phyloP scores from a whole-genome alignment of 805 yeast genomes.

The Barnettozyma californica region DNA sequence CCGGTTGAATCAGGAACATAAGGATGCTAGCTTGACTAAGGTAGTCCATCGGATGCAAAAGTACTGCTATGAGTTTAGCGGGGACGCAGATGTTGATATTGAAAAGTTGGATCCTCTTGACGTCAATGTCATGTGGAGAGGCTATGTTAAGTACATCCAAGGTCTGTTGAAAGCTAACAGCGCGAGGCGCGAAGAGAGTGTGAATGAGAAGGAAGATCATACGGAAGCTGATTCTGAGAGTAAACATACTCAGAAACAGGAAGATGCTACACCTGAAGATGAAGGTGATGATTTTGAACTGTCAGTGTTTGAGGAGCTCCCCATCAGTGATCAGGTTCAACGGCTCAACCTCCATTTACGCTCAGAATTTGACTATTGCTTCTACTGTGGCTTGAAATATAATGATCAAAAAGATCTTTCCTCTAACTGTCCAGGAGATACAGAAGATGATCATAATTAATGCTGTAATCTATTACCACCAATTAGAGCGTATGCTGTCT shows the following conservation, averaged over 20 bases:
- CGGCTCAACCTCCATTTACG: constrained; percentile 36
- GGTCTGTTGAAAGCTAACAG: constrained; percentile 9
- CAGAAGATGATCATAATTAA: constrained; percentile 38
- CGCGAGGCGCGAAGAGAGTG: constrained; percentile 5
- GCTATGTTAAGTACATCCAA: constrained; percentile 23
- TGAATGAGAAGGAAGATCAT: constrained; percentile 7
- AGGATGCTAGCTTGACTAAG: constrained; percentile 10
- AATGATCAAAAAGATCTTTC: constrained; percentile 33
- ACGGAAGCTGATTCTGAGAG: constrained; percentile 8
- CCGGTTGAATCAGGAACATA: constrained; percentile 16
- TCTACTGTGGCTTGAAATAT: constrained; percentile 43
- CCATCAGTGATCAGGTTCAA: constrained; percentile 26
- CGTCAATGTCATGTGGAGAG: constrained; percentile 40
- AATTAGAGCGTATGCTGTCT: no score
- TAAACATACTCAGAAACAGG: not conserved
- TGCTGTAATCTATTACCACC: not conserved
- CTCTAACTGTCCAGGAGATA: constrained; percentile 44
- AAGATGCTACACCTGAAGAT: not conserved
- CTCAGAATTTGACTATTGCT: constrained; percentile 38
- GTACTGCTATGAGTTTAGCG: constrained; percentile 37
- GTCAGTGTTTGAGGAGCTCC: constrained; percentile 24
- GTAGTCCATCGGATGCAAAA: constrained; percentile 32
- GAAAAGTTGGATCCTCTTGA: constrained; percentile 26
- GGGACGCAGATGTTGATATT: constrained; percentile 21
- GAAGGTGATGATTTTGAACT: constrained; percentile 28